Percentiles rank a stretch among this genome's conserved stretches.
These are phyloP conservation scores for Punica granatum DNA, from an alignment of 345 rosid genomes.

Conservation along the genomic window DNA sequence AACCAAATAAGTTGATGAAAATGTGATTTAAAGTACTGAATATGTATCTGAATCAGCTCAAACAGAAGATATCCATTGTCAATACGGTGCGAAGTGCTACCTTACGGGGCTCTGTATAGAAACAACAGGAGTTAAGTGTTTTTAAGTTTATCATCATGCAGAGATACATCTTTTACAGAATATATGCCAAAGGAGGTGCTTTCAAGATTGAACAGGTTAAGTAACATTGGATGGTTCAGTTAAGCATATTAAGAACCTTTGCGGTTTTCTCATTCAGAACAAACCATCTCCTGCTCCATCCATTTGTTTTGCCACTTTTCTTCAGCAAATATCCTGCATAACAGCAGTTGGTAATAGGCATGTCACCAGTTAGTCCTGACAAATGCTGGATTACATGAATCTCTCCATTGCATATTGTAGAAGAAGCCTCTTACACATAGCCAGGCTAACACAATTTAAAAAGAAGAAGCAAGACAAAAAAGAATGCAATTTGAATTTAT, in stretches of 20 bases:
- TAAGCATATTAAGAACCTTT: slow-evolving; percentile 46
- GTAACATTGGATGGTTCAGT: neutral
- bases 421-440: neutral
- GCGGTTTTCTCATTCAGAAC: slow-evolving; percentile 87
- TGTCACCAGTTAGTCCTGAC: neutral
- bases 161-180: neutral
- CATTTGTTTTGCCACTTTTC: slow-evolving; percentile 85
- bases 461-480: neutral
- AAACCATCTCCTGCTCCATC: slow-evolving; percentile 95
- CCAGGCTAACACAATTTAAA: neutral
- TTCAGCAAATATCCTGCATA: slow-evolving; percentile 68
- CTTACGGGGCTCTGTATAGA: neutral
- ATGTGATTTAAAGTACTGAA: neutral
- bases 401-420: neutral
- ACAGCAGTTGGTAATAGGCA: neutral
- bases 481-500: neutral
- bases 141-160: neutral
- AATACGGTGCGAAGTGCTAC: neutral
- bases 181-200: neutral
- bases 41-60: neutral
- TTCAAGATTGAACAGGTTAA: neutral
- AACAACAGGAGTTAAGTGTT: neutral
- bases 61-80: neutral
- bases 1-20: neutral
- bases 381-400: neutral